A percentile compares a stretch with the other conserved stretches of the same genome.
These are phyloP conservation scores for Rhodomyrtus psidioides DNA, from an alignment of 441 rosid genomes.

Conservation along the genomic window DNA sequence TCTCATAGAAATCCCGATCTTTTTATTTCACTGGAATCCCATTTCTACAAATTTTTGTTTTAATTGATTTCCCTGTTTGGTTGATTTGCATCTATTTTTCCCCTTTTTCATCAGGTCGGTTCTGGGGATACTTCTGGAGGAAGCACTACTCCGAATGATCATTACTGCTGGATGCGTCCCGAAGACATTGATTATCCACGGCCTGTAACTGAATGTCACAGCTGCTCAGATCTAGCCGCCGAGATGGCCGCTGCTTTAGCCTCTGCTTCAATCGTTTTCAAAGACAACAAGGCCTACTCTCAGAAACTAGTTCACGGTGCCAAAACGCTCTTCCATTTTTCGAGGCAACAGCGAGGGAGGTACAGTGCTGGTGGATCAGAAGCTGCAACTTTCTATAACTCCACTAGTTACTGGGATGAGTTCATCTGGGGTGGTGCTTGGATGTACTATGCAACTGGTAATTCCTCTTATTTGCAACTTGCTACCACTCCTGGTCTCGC, in stretches of 20 bases:
- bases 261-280: slow-evolving; percentile 90
- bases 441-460: slow-evolving; percentile 92
- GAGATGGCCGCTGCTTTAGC: slow-evolving; percentile 98
- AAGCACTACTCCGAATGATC: slow-evolving; percentile 58
- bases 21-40: background rate
- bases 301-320: slow-evolving; percentile 82
- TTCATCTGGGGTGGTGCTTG: slow-evolving; percentile 86
- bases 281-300: slow-evolving; percentile 70
- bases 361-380: slow-evolving; percentile 54
- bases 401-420: slow-evolving; percentile 75
- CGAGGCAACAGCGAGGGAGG: slow-evolving; percentile 60
- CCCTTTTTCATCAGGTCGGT: slow-evolving; percentile 46
- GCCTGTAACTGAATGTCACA: slow-evolving; percentile 29
- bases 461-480: slow-evolving; percentile 48
- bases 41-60: background rate
- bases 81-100: background rate
- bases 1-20: background rate
- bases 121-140: slow-evolving; percentile 64
- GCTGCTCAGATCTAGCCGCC: slow-evolving; percentile 78
- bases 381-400: slow-evolving; percentile 57
- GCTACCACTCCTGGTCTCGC: slow-evolving; percentile 52
- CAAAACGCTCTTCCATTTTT: slow-evolving; percentile 48
- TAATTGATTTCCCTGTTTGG: background rate
- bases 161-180: slow-evolving; percentile 96
- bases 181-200: slow-evolving; percentile 81